These are phyloP conservation scores for Penicillium palitans DNA, from an alignment of 2,329 filamentous ascomycete species.

Conservation along the genomic window DNA sequence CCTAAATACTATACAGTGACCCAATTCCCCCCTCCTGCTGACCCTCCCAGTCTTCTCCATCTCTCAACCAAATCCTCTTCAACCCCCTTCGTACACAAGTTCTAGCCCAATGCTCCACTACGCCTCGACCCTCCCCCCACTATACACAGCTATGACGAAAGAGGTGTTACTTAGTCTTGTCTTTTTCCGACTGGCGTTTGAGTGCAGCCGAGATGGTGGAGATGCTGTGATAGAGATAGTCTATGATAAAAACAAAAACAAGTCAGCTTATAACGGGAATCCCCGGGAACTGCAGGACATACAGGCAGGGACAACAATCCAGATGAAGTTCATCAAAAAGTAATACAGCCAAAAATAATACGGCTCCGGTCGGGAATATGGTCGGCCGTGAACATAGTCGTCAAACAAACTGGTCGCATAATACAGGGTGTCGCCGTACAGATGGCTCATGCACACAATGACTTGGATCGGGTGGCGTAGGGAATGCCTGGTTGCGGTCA, in stretches of 20 bases:
- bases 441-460: slow-evolving; percentile 62
- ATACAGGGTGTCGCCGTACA: slow-evolving; percentile 65
- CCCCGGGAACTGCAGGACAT: slow-evolving; percentile 32
- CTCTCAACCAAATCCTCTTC: not conserved
- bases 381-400: slow-evolving; percentile 54
- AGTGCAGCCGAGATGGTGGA: slow-evolving; percentile 33
- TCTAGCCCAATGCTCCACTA: slow-evolving; percentile 16
- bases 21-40: not conserved
- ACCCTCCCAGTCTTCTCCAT: not conserved
- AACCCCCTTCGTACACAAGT: not conserved
- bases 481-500: slow-evolving; percentile 56
- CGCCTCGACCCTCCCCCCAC: slow-evolving; percentile 9
- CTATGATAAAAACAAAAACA: slow-evolving; percentile 15
- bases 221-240: slow-evolving; percentile 36
- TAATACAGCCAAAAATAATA: slow-evolving; percentile 69
- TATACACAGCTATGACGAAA: slow-evolving; percentile 23
- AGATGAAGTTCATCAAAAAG: slow-evolving; percentile 65
- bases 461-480: slow-evolving; percentile 61
- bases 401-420: slow-evolving; percentile 65
- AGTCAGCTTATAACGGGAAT: slow-evolving; percentile 9
- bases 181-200: slow-evolving; percentile 18
- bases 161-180: slow-evolving; percentile 32
- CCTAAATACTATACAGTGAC: not conserved
- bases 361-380: slow-evolving; percentile 61
- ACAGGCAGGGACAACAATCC: slow-evolving; percentile 63